A percentile compares a stretch with the other conserved stretches of the same genome.
Conservation (phyloP, 768 basidiomycete genomes). For the Kwoniella newhampshirensis region DNA sequence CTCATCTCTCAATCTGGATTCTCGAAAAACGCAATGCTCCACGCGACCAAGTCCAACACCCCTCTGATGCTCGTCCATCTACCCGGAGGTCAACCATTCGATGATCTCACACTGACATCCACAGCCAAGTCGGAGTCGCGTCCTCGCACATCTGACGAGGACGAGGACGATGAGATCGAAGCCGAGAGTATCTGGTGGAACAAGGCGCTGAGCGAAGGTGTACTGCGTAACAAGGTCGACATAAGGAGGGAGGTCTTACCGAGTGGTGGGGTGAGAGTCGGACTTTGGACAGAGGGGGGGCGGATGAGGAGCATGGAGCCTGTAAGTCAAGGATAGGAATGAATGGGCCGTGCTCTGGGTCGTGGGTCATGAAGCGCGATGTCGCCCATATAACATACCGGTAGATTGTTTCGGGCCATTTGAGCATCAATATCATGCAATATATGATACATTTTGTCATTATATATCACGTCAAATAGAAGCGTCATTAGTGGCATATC, state of each 20-base stretch:
- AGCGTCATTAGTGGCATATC: too few species aligned
- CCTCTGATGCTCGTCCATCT: conserved; percentile 79
- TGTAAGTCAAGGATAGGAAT: background rate
- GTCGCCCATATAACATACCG: too few species aligned
- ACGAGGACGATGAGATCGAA: conserved; percentile 23
- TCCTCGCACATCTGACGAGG: conserved; percentile 1
- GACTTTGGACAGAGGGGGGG: conserved; percentile 26
- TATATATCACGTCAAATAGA: too few species aligned
- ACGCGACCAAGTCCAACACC: conserved; percentile 70
- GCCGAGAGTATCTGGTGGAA: conserved; percentile 68
- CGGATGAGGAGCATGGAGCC: conserved; percentile 22
- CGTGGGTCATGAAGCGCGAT: too few species aligned
- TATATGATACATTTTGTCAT: conserved; percentile 1
- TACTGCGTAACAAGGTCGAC: conserved; percentile 65
- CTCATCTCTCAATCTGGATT: conserved; percentile 79
- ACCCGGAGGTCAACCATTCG: conserved; percentile 56
- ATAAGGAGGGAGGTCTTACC: conserved; percentile 59
- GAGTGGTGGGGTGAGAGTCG: conserved; percentile 8
- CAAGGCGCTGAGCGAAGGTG: conserved; percentile 62
- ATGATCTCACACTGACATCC: background rate
- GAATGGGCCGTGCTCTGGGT: too few species aligned
- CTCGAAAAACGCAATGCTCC: conserved; percentile 67
- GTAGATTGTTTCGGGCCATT: too few species aligned
- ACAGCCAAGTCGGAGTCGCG: too few species aligned
- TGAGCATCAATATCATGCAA: too few species aligned